A percentile compares a stretch with the other conserved stretches of the same genome.
Conservation (phyloP, 1,284 basidiomycete genomes). For the Chondrostereum purpureum region DNA sequence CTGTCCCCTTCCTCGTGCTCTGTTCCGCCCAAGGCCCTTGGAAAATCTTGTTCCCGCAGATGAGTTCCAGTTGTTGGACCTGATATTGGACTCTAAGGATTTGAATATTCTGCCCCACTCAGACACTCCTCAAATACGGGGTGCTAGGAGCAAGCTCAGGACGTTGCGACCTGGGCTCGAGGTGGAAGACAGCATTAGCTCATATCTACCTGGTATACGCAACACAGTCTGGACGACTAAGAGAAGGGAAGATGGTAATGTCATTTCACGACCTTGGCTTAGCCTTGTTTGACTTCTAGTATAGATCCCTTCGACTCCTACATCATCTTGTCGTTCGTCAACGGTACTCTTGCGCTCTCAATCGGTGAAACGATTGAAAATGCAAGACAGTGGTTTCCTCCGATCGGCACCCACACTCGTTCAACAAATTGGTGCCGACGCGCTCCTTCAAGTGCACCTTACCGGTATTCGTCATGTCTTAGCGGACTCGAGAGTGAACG, state of each 20-base stretch:
- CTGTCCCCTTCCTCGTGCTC: conserved; percentile 74
- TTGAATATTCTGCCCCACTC: conserved; percentile 87
- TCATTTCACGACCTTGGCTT: not conserved
- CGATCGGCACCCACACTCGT: conserved; percentile 92
- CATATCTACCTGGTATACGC: conserved; percentile 90
- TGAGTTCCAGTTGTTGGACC: conserved; percentile 82
- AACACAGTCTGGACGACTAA: conserved; percentile 97
- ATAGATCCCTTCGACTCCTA: conserved; percentile 87
- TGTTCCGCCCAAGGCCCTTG: conserved; percentile 78
- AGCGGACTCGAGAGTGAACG: conserved; percentile 82
- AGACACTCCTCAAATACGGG: conserved; percentile 89
- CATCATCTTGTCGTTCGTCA: conserved; percentile 94
- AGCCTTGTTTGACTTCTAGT: conserved; percentile 6
- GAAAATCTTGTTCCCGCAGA: conserved; percentile 88
- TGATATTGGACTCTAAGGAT: conserved; percentile 87
- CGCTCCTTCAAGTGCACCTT: conserved; percentile 91
- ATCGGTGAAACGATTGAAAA: conserved; percentile 98
- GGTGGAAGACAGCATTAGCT: conserved; percentile 88
- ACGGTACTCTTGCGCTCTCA: conserved; percentile 90
- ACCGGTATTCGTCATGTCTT: conserved; percentile 92
- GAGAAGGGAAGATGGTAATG: conserved; percentile 74
- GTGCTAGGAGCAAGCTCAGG: conserved; percentile 78
- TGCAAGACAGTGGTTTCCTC: conserved; percentile 92
- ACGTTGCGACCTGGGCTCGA: conserved; percentile 90
- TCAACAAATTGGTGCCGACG: conserved; percentile 89